Evolutionary conservation across 2,329 filamentous ascomycete genomes (phyloP).

Genomic region (Neonectria neomacrospora): DNA sequence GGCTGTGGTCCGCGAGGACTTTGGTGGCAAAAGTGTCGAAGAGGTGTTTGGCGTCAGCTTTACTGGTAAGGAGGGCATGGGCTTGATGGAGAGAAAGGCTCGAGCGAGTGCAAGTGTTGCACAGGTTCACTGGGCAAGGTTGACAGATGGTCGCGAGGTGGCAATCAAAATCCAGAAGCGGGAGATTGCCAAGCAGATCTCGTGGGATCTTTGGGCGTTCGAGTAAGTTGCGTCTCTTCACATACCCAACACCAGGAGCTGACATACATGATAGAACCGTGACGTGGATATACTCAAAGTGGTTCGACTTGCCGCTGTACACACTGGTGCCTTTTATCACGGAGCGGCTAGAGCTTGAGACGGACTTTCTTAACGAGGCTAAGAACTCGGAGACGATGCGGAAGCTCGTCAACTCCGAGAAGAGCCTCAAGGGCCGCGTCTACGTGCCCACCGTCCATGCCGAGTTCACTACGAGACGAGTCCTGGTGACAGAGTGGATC

Average conservation of each 20-base stretch:
- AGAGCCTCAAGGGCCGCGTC: constrained; percentile 79
- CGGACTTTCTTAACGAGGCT: constrained; percentile 93
- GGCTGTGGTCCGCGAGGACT: constrained; percentile 87
- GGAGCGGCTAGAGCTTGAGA: constrained; percentile 91
- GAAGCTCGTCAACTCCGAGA: constrained; percentile 77
- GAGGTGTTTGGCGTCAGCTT: constrained; percentile 95
- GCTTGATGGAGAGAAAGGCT: constrained; percentile 70
- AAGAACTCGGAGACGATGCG: constrained; percentile 89
- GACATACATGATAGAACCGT: constrained; percentile 68
- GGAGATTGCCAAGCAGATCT: constrained; percentile 90
- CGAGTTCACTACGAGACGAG: constrained; percentile 82
- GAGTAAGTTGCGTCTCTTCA: constrained; percentile 65
- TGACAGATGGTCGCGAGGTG: constrained; percentile 88
- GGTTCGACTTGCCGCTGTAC: constrained; percentile 94
- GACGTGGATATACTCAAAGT: constrained; percentile 82
- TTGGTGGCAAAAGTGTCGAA: constrained; percentile 79
- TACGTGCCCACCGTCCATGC: constrained; percentile 89
- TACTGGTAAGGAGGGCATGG: constrained; percentile 72
- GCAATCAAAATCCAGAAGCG: constrained; percentile 97
- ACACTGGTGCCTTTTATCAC: constrained; percentile 91
- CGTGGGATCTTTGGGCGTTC: constrained; percentile 96
- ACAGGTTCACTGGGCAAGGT: constrained; percentile 93
- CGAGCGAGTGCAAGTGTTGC: constrained; percentile 90
- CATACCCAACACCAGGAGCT: constrained; percentile 13
- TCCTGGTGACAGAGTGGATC: constrained; percentile 98